Percentiles rank a stretch among this genome's conserved stretches.
Conservation (phyloP, 106 monocot genomes). For the Acorus gramineus region DNA sequence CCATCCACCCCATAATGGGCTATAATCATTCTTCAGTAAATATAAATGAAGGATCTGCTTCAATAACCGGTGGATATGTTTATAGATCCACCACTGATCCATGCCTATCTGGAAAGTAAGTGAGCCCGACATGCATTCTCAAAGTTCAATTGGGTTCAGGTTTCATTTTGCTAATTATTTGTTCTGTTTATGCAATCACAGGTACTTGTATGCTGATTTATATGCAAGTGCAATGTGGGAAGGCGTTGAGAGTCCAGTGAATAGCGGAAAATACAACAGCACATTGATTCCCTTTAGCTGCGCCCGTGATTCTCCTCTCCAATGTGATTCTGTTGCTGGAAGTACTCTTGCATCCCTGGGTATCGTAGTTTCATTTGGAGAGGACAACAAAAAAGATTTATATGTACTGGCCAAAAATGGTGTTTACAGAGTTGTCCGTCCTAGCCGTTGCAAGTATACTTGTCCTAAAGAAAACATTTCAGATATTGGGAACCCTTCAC, state of each 20-base stretch:
- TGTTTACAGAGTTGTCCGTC: slow-evolving; percentile 64
- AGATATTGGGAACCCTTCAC: slow-evolving; percentile 10
- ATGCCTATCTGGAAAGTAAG: slow-evolving; percentile 85
- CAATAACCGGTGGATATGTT: slow-evolving; percentile 78
- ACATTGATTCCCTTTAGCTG: slow-evolving; percentile 42
- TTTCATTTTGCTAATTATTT: neutral
- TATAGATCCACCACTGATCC: slow-evolving; percentile 73
- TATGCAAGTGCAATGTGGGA: slow-evolving; percentile 60
- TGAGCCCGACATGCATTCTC: neutral
- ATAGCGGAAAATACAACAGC: slow-evolving; percentile 71
- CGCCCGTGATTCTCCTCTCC: slow-evolving; percentile 57
- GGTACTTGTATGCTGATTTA: slow-evolving; percentile 72
- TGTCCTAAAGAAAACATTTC: slow-evolving; percentile 42
- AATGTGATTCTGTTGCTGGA: slow-evolving; percentile 38
- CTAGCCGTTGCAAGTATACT: slow-evolving; percentile 66
- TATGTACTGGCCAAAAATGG: slow-evolving; percentile 58
- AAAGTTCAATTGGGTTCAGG: neutral
- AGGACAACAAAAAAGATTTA: slow-evolving; percentile 65
- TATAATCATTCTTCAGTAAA: slow-evolving; percentile 61
- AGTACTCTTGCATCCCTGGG: slow-evolving; percentile 50
- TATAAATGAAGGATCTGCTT: slow-evolving; percentile 44
- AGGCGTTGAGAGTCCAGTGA: slow-evolving; percentile 44
- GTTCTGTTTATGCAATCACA: slow-evolving; percentile 11
- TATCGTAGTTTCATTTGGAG: slow-evolving; percentile 64
- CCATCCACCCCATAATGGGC: slow-evolving; percentile 73